Evolutionary conservation across 306 rosid species (phyloP).

Genomic region (Medicago arabica): DNA sequence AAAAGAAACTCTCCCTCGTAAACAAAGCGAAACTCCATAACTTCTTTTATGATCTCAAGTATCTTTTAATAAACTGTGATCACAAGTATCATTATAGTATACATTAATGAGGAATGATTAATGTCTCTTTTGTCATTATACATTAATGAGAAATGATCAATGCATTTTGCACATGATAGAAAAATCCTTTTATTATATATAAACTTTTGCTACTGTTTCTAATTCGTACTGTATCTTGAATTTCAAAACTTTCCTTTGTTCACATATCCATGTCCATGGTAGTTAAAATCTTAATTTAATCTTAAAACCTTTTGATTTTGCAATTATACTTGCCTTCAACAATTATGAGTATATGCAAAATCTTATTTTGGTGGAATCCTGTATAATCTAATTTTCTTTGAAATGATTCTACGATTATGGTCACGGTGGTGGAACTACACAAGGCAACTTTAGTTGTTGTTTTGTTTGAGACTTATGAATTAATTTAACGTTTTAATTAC

Average conservation of each 20-base stretch:
- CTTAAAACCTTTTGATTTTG: too few species aligned
- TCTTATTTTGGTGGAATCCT: too few species aligned
- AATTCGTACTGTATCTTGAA: not conserved
- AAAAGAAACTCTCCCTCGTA: not conserved
- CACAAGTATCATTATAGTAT: not conserved
- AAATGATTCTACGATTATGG: too few species aligned
- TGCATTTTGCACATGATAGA: too few species aligned
- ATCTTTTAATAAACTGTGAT: not conserved
- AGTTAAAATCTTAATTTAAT: too few species aligned
- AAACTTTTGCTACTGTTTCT: not conserved
- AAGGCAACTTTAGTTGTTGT: not conserved
- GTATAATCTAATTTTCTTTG: too few species aligned
- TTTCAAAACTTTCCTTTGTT: not conserved
- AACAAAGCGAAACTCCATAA: not conserved
- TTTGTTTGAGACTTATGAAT: not conserved
- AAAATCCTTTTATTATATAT: too few species aligned
- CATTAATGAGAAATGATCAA: not conserved
- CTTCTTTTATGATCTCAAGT: not conserved
- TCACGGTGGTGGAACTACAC: not conserved
- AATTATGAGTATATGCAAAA: too few species aligned
- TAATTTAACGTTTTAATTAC: too few species aligned
- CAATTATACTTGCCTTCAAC: too few species aligned
- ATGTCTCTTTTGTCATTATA: not conserved
- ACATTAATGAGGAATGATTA: not conserved
- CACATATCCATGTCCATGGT: not conserved